phyloP scores from a whole-genome alignment of 768 basidiomycete species.

The Amylocystis lapponica region DNA sequence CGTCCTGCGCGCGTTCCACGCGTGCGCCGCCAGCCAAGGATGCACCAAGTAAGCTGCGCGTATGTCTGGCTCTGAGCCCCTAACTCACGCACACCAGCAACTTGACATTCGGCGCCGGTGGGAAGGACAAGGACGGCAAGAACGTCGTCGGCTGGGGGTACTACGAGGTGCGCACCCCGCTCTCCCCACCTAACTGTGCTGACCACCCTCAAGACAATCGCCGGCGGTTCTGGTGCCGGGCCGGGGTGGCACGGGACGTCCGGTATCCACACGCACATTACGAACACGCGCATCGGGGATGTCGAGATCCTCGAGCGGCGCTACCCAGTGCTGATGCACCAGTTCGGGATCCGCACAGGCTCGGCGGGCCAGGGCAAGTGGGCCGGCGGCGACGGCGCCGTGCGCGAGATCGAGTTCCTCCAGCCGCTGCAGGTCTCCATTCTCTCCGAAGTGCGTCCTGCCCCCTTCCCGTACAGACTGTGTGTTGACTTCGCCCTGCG shows the following conservation, averaged over 20 bases:
- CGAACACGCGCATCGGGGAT: slow-evolving; percentile 90
- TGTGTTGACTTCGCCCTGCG: too few relatives aligned
- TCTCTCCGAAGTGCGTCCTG: slow-evolving; percentile 64
- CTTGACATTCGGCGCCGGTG: slow-evolving; percentile 83
- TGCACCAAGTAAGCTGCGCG: slow-evolving; percentile 70
- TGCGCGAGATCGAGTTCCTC: slow-evolving; percentile 78
- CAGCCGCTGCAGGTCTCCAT: slow-evolving; percentile 85
- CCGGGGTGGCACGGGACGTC: slow-evolving; percentile 87
- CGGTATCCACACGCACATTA: slow-evolving; percentile 91
- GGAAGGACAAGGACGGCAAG: slow-evolving; percentile 77
- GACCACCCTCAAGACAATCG: slow-evolving; percentile 62
- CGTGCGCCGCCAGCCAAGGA: slow-evolving; percentile 88
- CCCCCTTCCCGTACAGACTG: neutral
- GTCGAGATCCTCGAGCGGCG: slow-evolving; percentile 91
- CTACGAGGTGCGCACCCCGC: slow-evolving; percentile 39
- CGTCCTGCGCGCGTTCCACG: slow-evolving; percentile 87
- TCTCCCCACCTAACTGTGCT: slow-evolving; percentile 4
- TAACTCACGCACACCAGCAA: slow-evolving; percentile 43
- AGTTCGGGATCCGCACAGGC: slow-evolving; percentile 67
- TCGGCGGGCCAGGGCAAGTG: slow-evolving; percentile 70
- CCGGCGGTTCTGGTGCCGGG: slow-evolving; percentile 90
- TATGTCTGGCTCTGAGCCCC: neutral
- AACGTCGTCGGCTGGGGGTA: slow-evolving; percentile 85
- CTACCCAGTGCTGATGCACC: slow-evolving; percentile 86
- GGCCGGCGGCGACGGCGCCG: slow-evolving; percentile 79